Evolutionary conservation across 495 filamentous ascomycete species (phyloP), one percentile per base, ranked within the genome.

Genomic region (Podospora pseudocomata): DNA sequence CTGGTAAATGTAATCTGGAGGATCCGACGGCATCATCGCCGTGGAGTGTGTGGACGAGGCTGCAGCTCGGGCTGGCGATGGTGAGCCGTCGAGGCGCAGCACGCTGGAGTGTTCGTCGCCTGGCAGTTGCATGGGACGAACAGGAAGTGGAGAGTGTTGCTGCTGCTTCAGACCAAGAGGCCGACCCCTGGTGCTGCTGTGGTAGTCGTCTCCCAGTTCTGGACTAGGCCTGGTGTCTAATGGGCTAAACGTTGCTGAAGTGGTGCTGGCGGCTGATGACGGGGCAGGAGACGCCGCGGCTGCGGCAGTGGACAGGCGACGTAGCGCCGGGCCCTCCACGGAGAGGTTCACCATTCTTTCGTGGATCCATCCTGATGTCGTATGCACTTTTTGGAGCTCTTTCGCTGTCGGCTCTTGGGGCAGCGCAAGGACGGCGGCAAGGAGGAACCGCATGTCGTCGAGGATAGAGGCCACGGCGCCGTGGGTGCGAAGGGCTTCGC

Each of bases 401-500:
- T 76, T 75, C 0, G 70, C 54, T 2, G 76, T 73, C 7, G 79
- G 67, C 0, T 67, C 54, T 2, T 67, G 66, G 1, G 78, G 78
- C 5, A 80, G 74, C 18, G 70, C 63, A 15, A 75, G 72, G 11
- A 80, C 78, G 0, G 74, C 65, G 19, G 61, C 39, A 49, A 79
- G 68, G 28, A 80, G 70, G 59, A 76, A 76, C 20, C 79, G 74
- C 70, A 80, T 77, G 64, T 80, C 79, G 69, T 80, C 79, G 20
- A 80, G 77, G 55, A 80, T 79, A 15, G 74, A 75, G 23, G 79
- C 76, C 2, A 73, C 74, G 57, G 71, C 70, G 2, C 69, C 64
- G 54, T 80, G 73, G 23, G 79, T 71, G 28, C 65, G 67, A 20
- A 79, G 70, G 4, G 76, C 75, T 23, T 73, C 72, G 58, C 62